A percentile compares a stretch with the other conserved stretches of the same genome.
Conservation (phyloP, 768 basidiomycete species). For the Lactarius hengduanensis region DNA sequence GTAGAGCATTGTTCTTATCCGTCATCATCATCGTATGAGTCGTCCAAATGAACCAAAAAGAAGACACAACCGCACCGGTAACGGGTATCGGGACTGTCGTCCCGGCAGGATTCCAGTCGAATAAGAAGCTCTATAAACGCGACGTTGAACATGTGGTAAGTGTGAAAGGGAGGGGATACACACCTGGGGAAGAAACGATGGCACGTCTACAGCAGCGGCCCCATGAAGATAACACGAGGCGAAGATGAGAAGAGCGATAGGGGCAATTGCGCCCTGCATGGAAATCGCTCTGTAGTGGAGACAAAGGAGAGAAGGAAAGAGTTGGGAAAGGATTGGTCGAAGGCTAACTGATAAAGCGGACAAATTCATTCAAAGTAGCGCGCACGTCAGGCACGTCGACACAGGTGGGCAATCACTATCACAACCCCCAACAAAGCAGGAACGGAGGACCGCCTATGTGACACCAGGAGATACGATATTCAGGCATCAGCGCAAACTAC, state of each 20-base stretch:
- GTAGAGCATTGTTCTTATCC: constrained; percentile 37
- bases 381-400: not conserved
- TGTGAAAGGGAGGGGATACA: not conserved
- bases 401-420: not conserved
- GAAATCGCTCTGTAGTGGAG: not conserved
- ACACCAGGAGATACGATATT: not conserved
- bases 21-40: not conserved
- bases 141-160: not conserved
- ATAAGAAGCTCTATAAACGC: constrained; percentile 33
- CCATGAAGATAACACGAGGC: not conserved
- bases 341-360: not conserved
- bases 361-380: not conserved
- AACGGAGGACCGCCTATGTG: not conserved
- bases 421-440: not conserved
- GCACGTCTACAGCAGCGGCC: not conserved
- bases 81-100: constrained; percentile 36
- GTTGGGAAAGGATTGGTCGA: not conserved
- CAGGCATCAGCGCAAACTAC: not conserved
- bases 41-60: not conserved
- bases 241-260: not conserved
- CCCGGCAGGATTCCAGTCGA: constrained; percentile 35
- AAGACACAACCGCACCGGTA: constrained; percentile 29
- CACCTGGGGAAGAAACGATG: constrained; percentile 20
- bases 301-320: not conserved
- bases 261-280: constrained; percentile 4